These are phyloP conservation scores for Athelia sp. DNA, from an alignment of 1,284 basidiomycete species.

Conservation along the genomic window DNA sequence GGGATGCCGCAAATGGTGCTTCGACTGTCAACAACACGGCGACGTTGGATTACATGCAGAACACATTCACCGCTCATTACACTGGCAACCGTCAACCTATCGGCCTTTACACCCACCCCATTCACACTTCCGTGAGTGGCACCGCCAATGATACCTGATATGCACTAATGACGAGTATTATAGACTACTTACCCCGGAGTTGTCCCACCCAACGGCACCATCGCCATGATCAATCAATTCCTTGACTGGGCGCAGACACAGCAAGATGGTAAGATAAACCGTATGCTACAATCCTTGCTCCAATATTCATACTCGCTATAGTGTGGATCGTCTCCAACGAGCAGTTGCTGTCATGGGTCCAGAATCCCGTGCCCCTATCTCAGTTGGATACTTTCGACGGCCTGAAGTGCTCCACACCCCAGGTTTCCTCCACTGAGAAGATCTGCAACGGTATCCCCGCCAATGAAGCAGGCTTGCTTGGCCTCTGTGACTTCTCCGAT, in stretches of 20 bases:
- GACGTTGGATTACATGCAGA: conserved; percentile 71
- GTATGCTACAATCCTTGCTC: conserved; percentile 4
- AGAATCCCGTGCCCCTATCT: conserved; percentile 61
- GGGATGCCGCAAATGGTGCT: conserved; percentile 52
- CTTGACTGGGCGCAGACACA: conserved; percentile 79
- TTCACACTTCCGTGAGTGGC: conserved; percentile 60
- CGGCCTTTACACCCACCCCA: conserved; percentile 79
- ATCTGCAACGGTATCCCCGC: conserved; percentile 73
- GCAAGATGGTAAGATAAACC: conserved; percentile 45
- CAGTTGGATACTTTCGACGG: conserved; percentile 49
- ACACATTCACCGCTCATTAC: conserved; percentile 72
- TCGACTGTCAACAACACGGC: conserved; percentile 47
- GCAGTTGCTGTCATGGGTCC: conserved; percentile 73
- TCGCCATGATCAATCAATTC: conserved; percentile 74
- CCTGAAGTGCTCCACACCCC: conserved; percentile 60
- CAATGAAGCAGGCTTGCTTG: conserved; percentile 57
- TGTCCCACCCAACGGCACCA: conserved; percentile 43
- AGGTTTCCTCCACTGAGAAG: conserved; percentile 44
- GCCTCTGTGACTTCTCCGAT: conserved; percentile 61
- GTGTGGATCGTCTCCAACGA: conserved; percentile 77
- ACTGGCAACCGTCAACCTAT: conserved; percentile 75
- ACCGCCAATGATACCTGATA: not conserved
- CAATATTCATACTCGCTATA: conserved; percentile 17
- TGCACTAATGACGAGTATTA: conserved; percentile 1
- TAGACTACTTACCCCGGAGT: conserved; percentile 57